A percentile compares a stretch with the other conserved stretches of the same genome.
phyloP scores from a whole-genome alignment of 805 yeast genomes.

The Saccharomycopsis lassenensis region DNA sequence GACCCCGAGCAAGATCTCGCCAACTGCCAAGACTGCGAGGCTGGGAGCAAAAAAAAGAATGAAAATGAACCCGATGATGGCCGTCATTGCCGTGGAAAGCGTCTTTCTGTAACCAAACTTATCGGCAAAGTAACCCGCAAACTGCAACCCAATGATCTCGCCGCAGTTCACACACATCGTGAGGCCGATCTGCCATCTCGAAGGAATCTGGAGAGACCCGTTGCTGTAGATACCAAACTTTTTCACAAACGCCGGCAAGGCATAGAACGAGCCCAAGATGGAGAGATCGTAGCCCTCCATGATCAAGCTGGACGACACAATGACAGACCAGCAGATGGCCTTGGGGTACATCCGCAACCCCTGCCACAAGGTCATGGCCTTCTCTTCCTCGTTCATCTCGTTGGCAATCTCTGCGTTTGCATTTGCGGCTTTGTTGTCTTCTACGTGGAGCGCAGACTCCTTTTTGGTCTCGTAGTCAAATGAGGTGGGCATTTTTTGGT shows the following conservation, averaged over 20 bases:
- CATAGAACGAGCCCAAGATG: slow-evolving; percentile 33
- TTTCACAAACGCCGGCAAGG: slow-evolving; percentile 32
- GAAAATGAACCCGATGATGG: slow-evolving; percentile 32
- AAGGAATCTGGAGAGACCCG: slow-evolving; percentile 26
- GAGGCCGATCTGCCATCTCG: slow-evolving; percentile 32
- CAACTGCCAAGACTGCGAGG: slow-evolving; percentile 29
- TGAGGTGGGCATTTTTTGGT: too few relatives aligned
- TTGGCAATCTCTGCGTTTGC: too few relatives aligned
- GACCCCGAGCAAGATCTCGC: slow-evolving; percentile 35
- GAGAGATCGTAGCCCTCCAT: slow-evolving; percentile 41
- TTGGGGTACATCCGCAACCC: slow-evolving; percentile 31
- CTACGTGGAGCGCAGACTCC: too few relatives aligned
- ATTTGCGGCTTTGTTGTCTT: too few relatives aligned
- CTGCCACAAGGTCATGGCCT: slow-evolving; percentile 27
- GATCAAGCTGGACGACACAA: slow-evolving; percentile 32
- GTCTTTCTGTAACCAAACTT: slow-evolving; percentile 35
- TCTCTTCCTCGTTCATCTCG: slow-evolving; percentile 21
- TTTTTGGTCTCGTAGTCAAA: too few relatives aligned
- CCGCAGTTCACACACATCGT: slow-evolving; percentile 27
- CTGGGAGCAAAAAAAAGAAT: slow-evolving; percentile 36
- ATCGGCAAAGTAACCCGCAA: slow-evolving; percentile 36
- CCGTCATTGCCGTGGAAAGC: slow-evolving; percentile 24
- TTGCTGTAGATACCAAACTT: slow-evolving; percentile 29
- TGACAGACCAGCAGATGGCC: slow-evolving; percentile 31
- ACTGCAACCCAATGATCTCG: slow-evolving; percentile 35